Conservation (phyloP, 1,139 yeast species). For the Candida sp. region DNA sequence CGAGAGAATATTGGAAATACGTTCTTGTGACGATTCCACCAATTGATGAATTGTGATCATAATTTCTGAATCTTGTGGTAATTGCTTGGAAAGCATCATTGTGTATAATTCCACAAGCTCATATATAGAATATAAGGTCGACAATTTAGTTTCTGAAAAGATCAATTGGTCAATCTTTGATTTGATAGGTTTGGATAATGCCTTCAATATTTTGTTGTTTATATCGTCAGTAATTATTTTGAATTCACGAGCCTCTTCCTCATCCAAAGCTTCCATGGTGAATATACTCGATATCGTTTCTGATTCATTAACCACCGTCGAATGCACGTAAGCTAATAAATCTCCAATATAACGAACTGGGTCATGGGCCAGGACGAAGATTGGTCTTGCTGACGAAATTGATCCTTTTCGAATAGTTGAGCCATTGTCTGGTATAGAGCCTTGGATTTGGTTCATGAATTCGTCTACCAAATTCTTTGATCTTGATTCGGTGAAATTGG, state of each 20-base stretch:
- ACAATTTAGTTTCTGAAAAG: slow-evolving; percentile 59
- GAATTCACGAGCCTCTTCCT: slow-evolving; percentile 18
- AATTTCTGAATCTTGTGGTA: slow-evolving; percentile 15
- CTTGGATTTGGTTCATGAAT: slow-evolving; percentile 50
- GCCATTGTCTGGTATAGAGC: slow-evolving; percentile 13
- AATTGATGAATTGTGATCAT: slow-evolving; percentile 23
- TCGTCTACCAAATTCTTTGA: slow-evolving; percentile 58
- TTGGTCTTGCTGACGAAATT: slow-evolving; percentile 37
- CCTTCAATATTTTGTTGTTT: slow-evolving; percentile 27
- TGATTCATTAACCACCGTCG: slow-evolving; percentile 84
- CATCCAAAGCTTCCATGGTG: slow-evolving; percentile 13
- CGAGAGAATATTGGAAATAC: slow-evolving; percentile 36
- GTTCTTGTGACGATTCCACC: slow-evolving; percentile 31
- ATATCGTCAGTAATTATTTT: slow-evolving; percentile 27
- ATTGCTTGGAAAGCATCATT: slow-evolving; percentile 61
- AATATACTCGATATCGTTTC: slow-evolving; percentile 61
- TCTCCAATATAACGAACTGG: slow-evolving; percentile 84
- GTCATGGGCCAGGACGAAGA: slow-evolving; percentile 72
- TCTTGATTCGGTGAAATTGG: slow-evolving; percentile 48
- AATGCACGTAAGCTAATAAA: slow-evolving; percentile 83
- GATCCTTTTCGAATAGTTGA: slow-evolving; percentile 5
- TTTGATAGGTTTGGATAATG: slow-evolving; percentile 37
- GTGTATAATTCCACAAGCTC: slow-evolving; percentile 65
- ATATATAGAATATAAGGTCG: slow-evolving; percentile 54
- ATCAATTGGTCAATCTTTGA: slow-evolving; percentile 65